Conservation (phyloP, 2,329 filamentous ascomycete species). For the Aureobasidium sp. region DNA sequence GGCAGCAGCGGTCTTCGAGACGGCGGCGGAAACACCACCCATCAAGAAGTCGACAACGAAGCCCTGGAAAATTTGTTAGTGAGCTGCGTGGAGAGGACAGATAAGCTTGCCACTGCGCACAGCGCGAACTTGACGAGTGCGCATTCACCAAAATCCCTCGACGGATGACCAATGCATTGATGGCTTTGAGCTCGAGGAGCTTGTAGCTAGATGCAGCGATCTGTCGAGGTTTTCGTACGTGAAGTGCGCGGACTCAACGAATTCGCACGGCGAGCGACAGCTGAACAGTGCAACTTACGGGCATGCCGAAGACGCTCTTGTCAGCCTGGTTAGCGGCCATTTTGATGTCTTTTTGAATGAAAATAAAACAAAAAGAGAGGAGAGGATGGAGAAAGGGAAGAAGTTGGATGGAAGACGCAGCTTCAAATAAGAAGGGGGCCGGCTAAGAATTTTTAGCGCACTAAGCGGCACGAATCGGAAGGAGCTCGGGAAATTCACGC, state of each 20-base stretch:
- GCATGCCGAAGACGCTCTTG: slow-evolving; percentile 50
- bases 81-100: neutral
- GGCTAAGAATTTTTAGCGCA: slow-evolving; percentile 13
- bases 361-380: slow-evolving; percentile 25
- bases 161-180: neutral
- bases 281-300: slow-evolving; percentile 27
- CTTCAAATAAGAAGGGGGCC: slow-evolving; percentile 13
- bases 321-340: slow-evolving; percentile 42
- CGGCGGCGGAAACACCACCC: slow-evolving; percentile 99
- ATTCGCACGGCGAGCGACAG: slow-evolving; percentile 15
- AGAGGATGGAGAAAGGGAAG: slow-evolving; percentile 20
- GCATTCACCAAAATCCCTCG: neutral
- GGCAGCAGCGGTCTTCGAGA: slow-evolving; percentile 99
- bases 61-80: slow-evolving; percentile 49
- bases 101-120: neutral
- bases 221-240: slow-evolving; percentile 5
- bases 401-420: slow-evolving; percentile 6
- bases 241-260: slow-evolving; percentile 6
- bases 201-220: neutral
- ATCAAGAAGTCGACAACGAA: slow-evolving; percentile 99
- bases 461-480: slow-evolving; percentile 15
- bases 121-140: neutral
- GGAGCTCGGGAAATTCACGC: slow-evolving; percentile 13
- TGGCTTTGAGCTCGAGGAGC: neutral
- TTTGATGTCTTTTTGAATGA: slow-evolving; percentile 27